Evolutionary conservation across 345 rosid species (phyloP).

Genomic region (Pistacia integerrima): DNA sequence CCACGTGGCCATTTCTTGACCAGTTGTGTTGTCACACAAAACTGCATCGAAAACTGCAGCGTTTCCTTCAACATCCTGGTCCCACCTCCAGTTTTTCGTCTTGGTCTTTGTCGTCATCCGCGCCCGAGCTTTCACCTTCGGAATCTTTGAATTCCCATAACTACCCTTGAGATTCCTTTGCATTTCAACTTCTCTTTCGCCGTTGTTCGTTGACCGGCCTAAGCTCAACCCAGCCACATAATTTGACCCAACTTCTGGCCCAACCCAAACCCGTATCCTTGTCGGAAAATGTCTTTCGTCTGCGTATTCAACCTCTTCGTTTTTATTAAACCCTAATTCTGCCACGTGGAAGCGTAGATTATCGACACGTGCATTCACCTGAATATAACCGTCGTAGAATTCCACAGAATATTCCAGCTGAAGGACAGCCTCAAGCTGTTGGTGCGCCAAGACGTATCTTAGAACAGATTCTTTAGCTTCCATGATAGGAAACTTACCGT

Average conservation of each 20-base stretch:
- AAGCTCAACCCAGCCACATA: conserved; percentile 69
- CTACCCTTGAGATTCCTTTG: conserved; percentile 42
- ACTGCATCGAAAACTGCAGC: conserved; percentile 70
- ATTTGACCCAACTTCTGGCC: conserved; percentile 80
- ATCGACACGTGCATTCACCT: conserved; percentile 63
- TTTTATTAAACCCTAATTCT: conserved; percentile 56
- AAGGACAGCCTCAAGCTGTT: conserved; percentile 70
- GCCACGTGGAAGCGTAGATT: conserved; percentile 77
- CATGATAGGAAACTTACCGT: conserved; percentile 36
- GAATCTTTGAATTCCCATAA: conserved; percentile 42
- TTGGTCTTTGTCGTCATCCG: conserved; percentile 48
- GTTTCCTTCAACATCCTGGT: conserved; percentile 83
- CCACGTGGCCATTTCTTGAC: conserved; percentile 45
- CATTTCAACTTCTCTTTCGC: conserved; percentile 50
- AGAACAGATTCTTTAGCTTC: conserved; percentile 67
- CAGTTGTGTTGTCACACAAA: conserved; percentile 50
- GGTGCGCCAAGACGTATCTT: conserved; percentile 76
- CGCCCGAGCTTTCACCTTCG: conserved; percentile 54
- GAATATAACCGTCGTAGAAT: conserved; percentile 60
- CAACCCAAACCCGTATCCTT: conserved; percentile 71
- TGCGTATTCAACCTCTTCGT: conserved; percentile 29
- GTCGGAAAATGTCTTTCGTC: conserved; percentile 69
- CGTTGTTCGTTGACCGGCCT: conserved; percentile 68
- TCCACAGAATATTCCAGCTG: conserved; percentile 71
- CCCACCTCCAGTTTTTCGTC: conserved; percentile 76